These are phyloP conservation scores for Monosporascus sp. DNA, from an alignment of 2,329 filamentous ascomycete species.

Conservation along the genomic window DNA sequence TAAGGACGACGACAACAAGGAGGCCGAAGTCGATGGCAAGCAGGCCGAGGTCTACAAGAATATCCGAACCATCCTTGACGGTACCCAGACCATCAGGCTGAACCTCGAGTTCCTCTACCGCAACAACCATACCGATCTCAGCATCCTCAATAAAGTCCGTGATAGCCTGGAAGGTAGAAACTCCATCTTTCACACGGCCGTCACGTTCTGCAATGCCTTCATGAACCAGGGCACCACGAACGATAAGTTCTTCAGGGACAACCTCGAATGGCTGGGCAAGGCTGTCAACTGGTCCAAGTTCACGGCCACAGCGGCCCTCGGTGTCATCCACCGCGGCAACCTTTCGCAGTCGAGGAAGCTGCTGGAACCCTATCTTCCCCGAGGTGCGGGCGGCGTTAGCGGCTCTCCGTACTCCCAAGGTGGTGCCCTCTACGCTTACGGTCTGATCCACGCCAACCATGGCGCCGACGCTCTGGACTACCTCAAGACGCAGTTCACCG, in stretches of 20 bases:
- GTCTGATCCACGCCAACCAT: slow-evolving; percentile 95
- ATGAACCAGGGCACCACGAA: slow-evolving; percentile 99
- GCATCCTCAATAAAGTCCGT: slow-evolving; percentile 90
- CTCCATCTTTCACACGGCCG: slow-evolving; percentile 96
- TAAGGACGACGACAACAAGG: slow-evolving; percentile 41
- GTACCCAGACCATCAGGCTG: slow-evolving; percentile 87
- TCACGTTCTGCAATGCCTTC: slow-evolving; percentile 96
- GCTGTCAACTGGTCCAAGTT: slow-evolving; percentile 99
- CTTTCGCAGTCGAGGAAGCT: slow-evolving; percentile 89
- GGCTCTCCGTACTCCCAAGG: slow-evolving; percentile 95
- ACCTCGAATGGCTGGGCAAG: slow-evolving; percentile 95
- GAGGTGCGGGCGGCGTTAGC: slow-evolving; percentile 58
- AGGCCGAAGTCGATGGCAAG: slow-evolving; percentile 39
- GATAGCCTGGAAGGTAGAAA: slow-evolving; percentile 94
- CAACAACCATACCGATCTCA: slow-evolving; percentile 88
- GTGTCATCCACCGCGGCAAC: slow-evolving; percentile 95
- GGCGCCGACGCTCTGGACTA: slow-evolving; percentile 84
- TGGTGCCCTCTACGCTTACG: slow-evolving; percentile 90
- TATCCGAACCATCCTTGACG: slow-evolving; percentile 68
- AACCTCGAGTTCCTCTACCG: slow-evolving; percentile 96
- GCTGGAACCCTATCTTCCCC: slow-evolving; percentile 88
- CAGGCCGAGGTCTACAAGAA: slow-evolving; percentile 54
- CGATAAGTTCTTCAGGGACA: slow-evolving; percentile 97
- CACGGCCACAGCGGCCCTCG: slow-evolving; percentile 90
- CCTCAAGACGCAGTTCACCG: slow-evolving; percentile 67